Percentiles rank a stretch among this genome's conserved stretches.
Conservation (phyloP, 768 basidiomycete genomes). For the Agrocybe pediades region DNA sequence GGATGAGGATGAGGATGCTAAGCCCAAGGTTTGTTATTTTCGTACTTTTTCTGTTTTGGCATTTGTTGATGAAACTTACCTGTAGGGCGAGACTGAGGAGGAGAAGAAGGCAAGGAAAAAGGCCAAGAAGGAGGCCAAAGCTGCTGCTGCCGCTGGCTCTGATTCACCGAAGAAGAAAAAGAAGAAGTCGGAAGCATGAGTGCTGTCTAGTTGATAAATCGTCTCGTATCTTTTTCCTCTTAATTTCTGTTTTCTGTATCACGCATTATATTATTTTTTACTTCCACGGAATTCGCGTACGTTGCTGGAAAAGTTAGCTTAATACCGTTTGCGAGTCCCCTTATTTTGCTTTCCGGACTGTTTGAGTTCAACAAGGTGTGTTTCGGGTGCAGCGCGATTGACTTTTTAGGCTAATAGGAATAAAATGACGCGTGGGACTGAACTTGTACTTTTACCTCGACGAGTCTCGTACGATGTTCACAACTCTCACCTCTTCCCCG, state of each 20-base stretch:
- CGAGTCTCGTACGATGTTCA: slow-evolving; percentile 12
- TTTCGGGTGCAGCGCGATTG: too few species aligned
- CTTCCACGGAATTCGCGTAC: too few species aligned
- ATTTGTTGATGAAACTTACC: slow-evolving; percentile 5
- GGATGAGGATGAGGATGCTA: slow-evolving; percentile 34
- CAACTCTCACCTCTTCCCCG: not conserved
- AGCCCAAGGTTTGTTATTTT: slow-evolving; percentile 36
- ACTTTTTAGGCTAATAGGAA: not conserved
- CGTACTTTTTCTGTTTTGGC: slow-evolving; percentile 15
- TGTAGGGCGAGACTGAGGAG: slow-evolving; percentile 73
- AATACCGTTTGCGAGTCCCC: too few species aligned
- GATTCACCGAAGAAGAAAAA: slow-evolving; percentile 56
- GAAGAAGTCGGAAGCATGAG: slow-evolving; percentile 51
- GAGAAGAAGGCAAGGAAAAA: slow-evolving; percentile 82
- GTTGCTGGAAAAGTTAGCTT: too few species aligned
- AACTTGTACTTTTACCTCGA: not conserved
- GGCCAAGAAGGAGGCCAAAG: slow-evolving; percentile 78
- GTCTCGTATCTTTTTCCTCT: slow-evolving; percentile 14
- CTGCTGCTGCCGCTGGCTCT: slow-evolving; percentile 31
- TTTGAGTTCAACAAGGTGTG: too few species aligned
- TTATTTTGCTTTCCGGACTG: too few species aligned
- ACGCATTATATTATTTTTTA: not conserved
- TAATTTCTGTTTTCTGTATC: slow-evolving; percentile 20
- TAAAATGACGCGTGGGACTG: not conserved
- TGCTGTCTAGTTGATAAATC: slow-evolving; percentile 14